Base-by-base conservation (phyloP, 805 yeast genomes). In the Metschnikowia kunwiensis region DNA sequence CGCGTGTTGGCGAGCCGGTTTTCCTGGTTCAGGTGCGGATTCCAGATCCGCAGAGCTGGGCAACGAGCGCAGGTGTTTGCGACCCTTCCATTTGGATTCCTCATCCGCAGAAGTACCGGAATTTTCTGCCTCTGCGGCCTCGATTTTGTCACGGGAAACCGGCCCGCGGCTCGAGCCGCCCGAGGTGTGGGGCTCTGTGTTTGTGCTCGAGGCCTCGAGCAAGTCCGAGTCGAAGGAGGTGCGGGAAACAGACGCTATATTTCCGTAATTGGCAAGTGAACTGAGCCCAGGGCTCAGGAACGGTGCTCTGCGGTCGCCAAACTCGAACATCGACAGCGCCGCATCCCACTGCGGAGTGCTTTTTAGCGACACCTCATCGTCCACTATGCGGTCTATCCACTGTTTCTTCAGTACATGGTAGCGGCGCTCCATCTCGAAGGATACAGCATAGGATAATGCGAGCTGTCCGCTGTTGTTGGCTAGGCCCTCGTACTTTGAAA, bases 401-500 rank as follows among this genome's bases (percentile, higher is more conserved):
- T 19, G 19, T 5, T 31, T 25, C 12, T 27, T 26, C 29, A 23
- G 21, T 9, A 24, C 13, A 23, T 52, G 49, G 46, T 61, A 67
- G 10, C 44, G 34, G n/a, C 41, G 41, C 2, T 55, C 49, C 27
- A 64, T 42, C 13, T 55, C 56, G 40, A 60, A 63, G 20, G 57
- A 43, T 4, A 54, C 49, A 7, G 72, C 58, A 32, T 55, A 53
- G 18, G 63, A 68, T 12, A 50, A 34, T 0, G 70, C 60, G 2
- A 46, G 24, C 78, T 87, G 79, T 3, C 85, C 83, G n/a, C 69
- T 68, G 10, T 60, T 55, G 55, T 86, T 86, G 23, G 63, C 55
- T 15, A 69, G 50, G 15, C 21, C 20, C 21, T 46, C 50, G 12
- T 21, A 17, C 5, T 65, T 59, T 24, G 70, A 70, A 8, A 44